These are phyloP conservation scores for Schizosaccharomyces octosporus DNA, from an alignment of 805 yeast species.

Conservation along the genomic window DNA sequence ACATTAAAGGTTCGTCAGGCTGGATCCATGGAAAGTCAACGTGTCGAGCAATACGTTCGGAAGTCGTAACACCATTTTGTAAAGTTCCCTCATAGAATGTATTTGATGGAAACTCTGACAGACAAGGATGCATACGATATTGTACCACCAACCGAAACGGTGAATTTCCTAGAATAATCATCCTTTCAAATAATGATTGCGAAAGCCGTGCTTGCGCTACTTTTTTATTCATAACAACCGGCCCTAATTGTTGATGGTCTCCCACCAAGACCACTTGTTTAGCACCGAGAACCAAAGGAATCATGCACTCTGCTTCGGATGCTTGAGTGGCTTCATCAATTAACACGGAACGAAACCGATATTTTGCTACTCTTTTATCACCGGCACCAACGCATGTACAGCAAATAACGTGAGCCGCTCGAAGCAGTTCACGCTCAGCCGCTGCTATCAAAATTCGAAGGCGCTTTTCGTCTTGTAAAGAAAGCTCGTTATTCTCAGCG, in stretches of 20 bases:
- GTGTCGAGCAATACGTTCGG: slow-evolving; percentile 29
- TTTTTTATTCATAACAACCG: slow-evolving; percentile 54
- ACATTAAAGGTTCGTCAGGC: slow-evolving; percentile 70
- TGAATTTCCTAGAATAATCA: slow-evolving; percentile 54
- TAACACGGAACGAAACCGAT: slow-evolving; percentile 50
- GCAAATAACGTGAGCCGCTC: slow-evolving; percentile 54
- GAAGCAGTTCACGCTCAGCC: slow-evolving; percentile 27
- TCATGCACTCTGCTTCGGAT: slow-evolving; percentile 71
- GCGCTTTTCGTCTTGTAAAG: slow-evolving; percentile 25
- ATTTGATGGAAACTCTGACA: slow-evolving; percentile 70
- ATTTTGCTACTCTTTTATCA: slow-evolving; percentile 31
- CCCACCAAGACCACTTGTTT: slow-evolving; percentile 78
- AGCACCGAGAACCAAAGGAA: slow-evolving; percentile 74
- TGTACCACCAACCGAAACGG: slow-evolving; percentile 79
- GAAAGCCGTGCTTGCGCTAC: slow-evolving; percentile 73
- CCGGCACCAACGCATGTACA: slow-evolving; percentile 87
- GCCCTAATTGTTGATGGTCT: slow-evolving; percentile 89
- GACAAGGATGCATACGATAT: slow-evolving; percentile 79
- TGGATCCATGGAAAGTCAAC: slow-evolving; percentile 82
- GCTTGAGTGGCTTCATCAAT: slow-evolving; percentile 91
- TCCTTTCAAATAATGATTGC: slow-evolving; percentile 70
- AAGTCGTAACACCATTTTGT: slow-evolving; percentile 68
- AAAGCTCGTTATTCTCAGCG: slow-evolving; percentile 45
- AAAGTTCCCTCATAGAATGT: slow-evolving; percentile 81
- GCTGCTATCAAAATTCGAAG: slow-evolving; percentile 20